These are phyloP conservation scores for Candida morakotiae DNA, from an alignment of 805 yeast species.

Conservation along the genomic window DNA sequence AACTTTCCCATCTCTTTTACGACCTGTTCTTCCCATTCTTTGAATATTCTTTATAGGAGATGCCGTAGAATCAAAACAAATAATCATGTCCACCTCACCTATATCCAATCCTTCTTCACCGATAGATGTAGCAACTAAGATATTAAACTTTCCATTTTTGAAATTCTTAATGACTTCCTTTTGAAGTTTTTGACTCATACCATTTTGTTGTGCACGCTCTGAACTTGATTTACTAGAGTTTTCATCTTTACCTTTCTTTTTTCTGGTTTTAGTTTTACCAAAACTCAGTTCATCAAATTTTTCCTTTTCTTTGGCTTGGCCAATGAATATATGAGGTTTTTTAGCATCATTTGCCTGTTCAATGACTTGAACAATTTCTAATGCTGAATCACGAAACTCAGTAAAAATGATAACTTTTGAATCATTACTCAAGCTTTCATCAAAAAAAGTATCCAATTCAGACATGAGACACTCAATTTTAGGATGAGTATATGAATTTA, in stretches of 20 bases:
- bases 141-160: constrained; percentile 67
- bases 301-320: constrained; percentile 78
- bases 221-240: constrained; percentile 51
- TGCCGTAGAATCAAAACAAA: constrained; percentile 89
- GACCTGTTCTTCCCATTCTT: constrained; percentile 97
- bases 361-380: constrained; percentile 70
- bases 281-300: constrained; percentile 58
- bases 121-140: constrained; percentile 91
- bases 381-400: constrained; percentile 84
- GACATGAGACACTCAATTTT: constrained; percentile 60
- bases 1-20: constrained; percentile 86
- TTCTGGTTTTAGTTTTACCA: constrained; percentile 19
- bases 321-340: constrained; percentile 84
- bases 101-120: constrained; percentile 99
- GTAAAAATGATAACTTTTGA: constrained; percentile 85
- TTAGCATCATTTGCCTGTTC: constrained; percentile 35
- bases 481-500: constrained; percentile 46
- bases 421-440: constrained; percentile 33
- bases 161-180: constrained; percentile 73
- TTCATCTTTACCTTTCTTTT: constrained; percentile 10
- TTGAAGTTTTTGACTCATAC: constrained; percentile 90
- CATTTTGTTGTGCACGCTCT: constrained; percentile 70
- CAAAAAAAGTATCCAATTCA: constrained; percentile 56
- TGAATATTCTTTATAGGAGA: constrained; percentile 93
- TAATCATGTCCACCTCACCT: constrained; percentile 93